These are phyloP conservation scores for Straminergon stramineum DNA, from an alignment of 225 moss, liverwort and hornwort genomes.

Conservation along the genomic window DNA sequence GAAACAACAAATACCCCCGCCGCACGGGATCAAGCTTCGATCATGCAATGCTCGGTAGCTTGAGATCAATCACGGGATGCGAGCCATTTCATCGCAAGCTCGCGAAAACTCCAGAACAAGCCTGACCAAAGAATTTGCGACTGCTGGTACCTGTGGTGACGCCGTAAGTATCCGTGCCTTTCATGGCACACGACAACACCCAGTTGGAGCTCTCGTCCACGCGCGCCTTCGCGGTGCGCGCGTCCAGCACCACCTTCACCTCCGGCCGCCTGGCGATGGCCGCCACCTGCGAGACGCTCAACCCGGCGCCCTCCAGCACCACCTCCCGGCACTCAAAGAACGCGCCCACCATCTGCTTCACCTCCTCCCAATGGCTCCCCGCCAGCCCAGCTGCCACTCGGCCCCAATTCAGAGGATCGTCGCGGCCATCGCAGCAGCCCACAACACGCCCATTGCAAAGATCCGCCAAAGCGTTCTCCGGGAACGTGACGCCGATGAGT, in stretches of 20 bases:
- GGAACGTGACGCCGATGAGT: not conserved
- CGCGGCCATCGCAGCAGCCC: not conserved
- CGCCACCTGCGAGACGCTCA: conserved; percentile 35
- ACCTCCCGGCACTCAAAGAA: conserved; percentile 29
- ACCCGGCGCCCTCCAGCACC: conserved; percentile 27
- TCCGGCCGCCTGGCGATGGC: conserved; percentile 37
- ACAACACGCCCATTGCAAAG: not conserved
- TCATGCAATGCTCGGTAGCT: not conserved
- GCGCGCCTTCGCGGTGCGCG: conserved; percentile 16
- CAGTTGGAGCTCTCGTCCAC: conserved; percentile 49
- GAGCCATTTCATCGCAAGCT: not conserved
- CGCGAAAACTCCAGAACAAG: not conserved
- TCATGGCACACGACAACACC: conserved; percentile 38
- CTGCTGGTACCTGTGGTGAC: conserved; percentile 35
- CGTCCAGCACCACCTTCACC: conserved; percentile 33
- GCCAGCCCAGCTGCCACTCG: conserved; percentile 29
- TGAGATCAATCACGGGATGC: not conserved
- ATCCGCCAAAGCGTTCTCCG: not conserved
- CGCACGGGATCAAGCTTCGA: not conserved
- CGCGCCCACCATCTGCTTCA: conserved; percentile 19
- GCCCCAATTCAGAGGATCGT: conserved; percentile 44
- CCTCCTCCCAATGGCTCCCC: conserved; percentile 38
- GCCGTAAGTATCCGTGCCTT: conserved; percentile 44
- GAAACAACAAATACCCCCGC: not conserved
- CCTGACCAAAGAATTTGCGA: not conserved